Conservation (phyloP, 164 flowering plant species). For the Aristolochia fimbriata region DNA sequence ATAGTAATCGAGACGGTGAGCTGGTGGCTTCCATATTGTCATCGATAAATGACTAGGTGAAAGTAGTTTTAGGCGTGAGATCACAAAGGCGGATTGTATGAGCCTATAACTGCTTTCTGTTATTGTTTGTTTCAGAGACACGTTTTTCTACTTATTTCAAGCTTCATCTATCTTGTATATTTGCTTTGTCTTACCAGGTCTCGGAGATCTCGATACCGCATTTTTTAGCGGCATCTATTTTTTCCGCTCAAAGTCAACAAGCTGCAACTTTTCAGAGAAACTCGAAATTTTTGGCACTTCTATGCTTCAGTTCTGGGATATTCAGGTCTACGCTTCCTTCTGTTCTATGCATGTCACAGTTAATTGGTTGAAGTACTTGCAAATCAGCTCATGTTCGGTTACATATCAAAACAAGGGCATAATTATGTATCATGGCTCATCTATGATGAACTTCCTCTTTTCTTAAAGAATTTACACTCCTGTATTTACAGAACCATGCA, state of each 20-base stretch:
- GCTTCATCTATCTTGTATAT: not conserved
- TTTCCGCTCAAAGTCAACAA: constrained; percentile 67
- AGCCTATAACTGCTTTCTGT: too few relatives aligned
- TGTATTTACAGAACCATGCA: too few relatives aligned
- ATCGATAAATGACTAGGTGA: not conserved
- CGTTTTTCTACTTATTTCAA: not conserved
- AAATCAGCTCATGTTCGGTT: not conserved
- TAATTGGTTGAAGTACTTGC: constrained; percentile 1
- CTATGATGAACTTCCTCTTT: too few relatives aligned
- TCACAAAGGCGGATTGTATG: too few relatives aligned
- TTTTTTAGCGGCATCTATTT: constrained; percentile 79
- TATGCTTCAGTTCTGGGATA: constrained; percentile 65
- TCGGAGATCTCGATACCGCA: constrained; percentile 86
- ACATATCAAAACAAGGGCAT: too few relatives aligned
- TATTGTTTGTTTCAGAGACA: too few relatives aligned
- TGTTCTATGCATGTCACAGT: constrained; percentile 30
- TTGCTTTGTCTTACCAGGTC: constrained; percentile 19
- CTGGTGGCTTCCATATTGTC: not conserved
- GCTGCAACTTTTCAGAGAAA: constrained; percentile 47
- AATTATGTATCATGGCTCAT: too few relatives aligned
- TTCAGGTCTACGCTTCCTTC: constrained; percentile 85
- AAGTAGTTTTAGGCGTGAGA: too few relatives aligned
- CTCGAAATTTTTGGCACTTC: constrained; percentile 43
- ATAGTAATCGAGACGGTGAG: too few relatives aligned
- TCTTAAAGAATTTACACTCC: too few relatives aligned